phyloP scores from a whole-genome alignment of 2,329 filamentous ascomycete genomes.

The Lomentospora prolificans region DNA sequence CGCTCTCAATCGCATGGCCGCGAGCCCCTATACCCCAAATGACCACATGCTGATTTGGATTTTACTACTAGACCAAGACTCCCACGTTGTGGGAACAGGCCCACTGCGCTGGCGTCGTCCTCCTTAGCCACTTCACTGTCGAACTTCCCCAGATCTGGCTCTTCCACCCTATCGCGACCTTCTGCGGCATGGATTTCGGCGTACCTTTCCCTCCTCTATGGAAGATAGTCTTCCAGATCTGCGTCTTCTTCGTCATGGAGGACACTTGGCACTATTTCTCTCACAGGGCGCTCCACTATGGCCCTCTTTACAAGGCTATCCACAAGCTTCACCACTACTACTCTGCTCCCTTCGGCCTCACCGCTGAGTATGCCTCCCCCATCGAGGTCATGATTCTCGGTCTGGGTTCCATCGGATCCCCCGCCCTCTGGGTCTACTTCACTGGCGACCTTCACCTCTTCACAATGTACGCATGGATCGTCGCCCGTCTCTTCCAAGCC shows the following conservation, averaged over 20 bases:
- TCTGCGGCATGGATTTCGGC: constrained; percentile 76
- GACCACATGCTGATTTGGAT: background rate
- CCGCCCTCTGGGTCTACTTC: constrained; percentile 73
- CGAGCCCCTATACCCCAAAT: background rate
- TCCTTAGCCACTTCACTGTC: constrained; percentile 93
- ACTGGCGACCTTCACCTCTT: constrained; percentile 86
- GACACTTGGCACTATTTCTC: constrained; percentile 98
- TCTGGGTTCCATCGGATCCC: constrained; percentile 71
- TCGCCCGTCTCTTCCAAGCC: constrained; percentile 87
- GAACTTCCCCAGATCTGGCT: constrained; percentile 98
- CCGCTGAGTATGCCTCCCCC: constrained; percentile 93
- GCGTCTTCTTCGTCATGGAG: constrained; percentile 89
- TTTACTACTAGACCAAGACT: constrained; percentile 52
- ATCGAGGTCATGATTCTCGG: constrained; percentile 95
- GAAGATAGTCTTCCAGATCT: constrained; percentile 86
- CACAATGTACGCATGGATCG: constrained; percentile 97
- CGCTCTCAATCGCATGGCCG: background rate
- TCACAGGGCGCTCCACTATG: constrained; percentile 88
- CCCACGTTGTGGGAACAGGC: constrained; percentile 91
- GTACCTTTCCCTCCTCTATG: constrained; percentile 80
- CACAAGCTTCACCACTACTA: constrained; percentile 99
- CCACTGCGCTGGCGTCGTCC: constrained; percentile 85
- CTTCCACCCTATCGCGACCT: constrained; percentile 94
- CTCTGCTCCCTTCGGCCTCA: constrained; percentile 91
- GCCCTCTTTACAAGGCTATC: constrained; percentile 87